Evolutionary conservation across 148 eudicot species (phyloP).

Genomic region (Chenopodium quinoa): DNA sequence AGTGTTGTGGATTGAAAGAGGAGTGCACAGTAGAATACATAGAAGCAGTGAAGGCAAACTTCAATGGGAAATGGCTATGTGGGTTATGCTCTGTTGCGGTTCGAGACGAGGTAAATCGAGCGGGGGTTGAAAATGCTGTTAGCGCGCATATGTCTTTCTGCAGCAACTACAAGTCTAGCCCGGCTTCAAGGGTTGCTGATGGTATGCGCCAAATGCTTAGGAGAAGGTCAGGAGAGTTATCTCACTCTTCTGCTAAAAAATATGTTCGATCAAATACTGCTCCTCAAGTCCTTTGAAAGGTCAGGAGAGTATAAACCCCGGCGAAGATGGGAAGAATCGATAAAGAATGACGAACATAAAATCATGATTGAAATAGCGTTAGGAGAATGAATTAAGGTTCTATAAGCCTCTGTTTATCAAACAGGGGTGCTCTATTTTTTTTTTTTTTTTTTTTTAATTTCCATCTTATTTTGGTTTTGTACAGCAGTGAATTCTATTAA

Average conservation of each 20-base stretch:
- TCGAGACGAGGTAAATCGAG: constrained; percentile 50
- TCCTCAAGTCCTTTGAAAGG: constrained; percentile 13
- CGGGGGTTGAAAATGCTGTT: constrained; percentile 53
- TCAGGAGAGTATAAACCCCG: neutral
- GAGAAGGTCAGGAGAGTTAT: constrained; percentile 43
- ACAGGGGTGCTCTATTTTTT: neutral
- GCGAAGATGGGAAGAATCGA: neutral
- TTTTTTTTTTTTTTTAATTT: no score
- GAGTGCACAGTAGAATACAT: constrained; percentile 77
- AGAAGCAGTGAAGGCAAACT: constrained; percentile 53
- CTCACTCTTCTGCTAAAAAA: constrained; percentile 31
- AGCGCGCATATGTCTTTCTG: constrained; percentile 72
- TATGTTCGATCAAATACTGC: constrained; percentile 38
- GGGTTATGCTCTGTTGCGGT: constrained; percentile 82
- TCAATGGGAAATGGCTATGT: constrained; percentile 78
- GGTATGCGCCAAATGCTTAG: constrained; percentile 73
- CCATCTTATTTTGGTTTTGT: neutral
- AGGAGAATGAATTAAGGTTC: neutral
- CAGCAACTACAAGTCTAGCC: constrained; percentile 55
- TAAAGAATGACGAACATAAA: neutral
- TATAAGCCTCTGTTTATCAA: neutral
- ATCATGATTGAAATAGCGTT: neutral
- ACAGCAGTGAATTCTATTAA: neutral
- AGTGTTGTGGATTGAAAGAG: constrained; percentile 74
- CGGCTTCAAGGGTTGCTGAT: constrained; percentile 64